Base-by-base conservation (phyloP, 176 grass and related monocot species). In the Aegilops sharonensis region DNA sequence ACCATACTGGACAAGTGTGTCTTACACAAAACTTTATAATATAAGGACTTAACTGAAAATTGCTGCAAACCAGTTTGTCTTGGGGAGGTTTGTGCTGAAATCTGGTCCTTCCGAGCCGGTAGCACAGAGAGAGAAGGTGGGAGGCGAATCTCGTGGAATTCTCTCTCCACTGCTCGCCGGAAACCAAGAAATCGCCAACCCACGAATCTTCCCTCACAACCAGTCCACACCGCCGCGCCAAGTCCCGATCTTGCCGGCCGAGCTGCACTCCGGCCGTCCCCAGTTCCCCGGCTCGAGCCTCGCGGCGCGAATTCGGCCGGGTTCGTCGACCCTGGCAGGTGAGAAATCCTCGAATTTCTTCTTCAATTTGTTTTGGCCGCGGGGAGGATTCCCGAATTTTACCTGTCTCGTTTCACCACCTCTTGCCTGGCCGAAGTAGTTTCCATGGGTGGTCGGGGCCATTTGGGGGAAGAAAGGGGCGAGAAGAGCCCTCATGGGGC, bases 141-240 rank as follows among this genome's bases (percentile, higher is more conserved):
- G 30, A 68, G 31, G 73, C 23, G 83, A 85, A 85, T 85, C 84
- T 85, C 74, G 72, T 56, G 42, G 31, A 85, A 69, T 77, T 88
- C 59, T 42, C 54, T 35, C 79, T 37, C 80, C 62, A 56, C 30
- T 45, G 59, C 60, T 52, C 70, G 36, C 68, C 77, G 66, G 35
- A 4, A 39, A 61, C 68, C 31, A 68, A 82, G 61, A 68, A 87
- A n/a, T 39, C 64, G 48, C 67, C 61, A 83, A 78, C 24, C 13
- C 79, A 8, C 79, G 32, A 59, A 65, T 60, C 31, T 13, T 20
- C 34, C 18, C 15, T 36, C 43, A 34, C 13, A 36, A 11, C 20
- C 37, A 40, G 42, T 70, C 63, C n/a, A 83, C 65, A 34, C 62
- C 62, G 11, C 43, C 13, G 32, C 45, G 35, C 25, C 37, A 62